Base-by-base conservation (phyloP, 306 rosid genomes). In the Trichosanthes cucumerina region DNA sequence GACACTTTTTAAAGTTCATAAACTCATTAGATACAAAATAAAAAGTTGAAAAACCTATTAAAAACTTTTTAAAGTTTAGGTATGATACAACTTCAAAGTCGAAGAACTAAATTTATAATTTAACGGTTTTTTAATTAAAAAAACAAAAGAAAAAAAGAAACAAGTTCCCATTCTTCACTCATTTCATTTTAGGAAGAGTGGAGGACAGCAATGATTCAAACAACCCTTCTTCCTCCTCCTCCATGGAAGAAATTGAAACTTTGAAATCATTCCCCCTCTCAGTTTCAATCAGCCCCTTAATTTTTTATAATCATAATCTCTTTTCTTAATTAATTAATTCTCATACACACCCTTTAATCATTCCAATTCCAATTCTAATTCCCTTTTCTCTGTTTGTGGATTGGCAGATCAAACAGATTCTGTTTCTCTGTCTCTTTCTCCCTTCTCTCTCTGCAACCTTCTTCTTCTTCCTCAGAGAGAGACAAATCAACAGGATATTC, bases 201-300 rank as follows among this genome's bases (percentile, higher is more conserved):
- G 79, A 76, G 36, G 68, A 76, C 79, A 76, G 79, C 52, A 56
- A 76, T 76, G 54, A 76, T 76, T 36, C 21, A 57, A 76, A 10
- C 79, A 56, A 76, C 12, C 38, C 52, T 13, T 71, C 50, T n/a
- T 66, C 49, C 13, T 65, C 72, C 28, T 18, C 46, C n/a, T 43
- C 36, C 75, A n/a, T 12, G 21, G 8, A 1, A 5, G 8, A 41
- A 68, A 21, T 6, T 34, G 0, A 5, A 54, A 3, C 21, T 76
- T 56, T 77, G 14, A 77, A 77, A 41, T 43, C 54, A 54, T 57
- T 77, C 69, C 50, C 80, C 4, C 80, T 77, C 80, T 76, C 13
- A 36, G 46, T 76, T 54, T 50, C 77, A 43, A 31, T 75, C 66
- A 52, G 1, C 2, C 68, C 44, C 31, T 28, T 12, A 18, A 8